A percentile compares a stretch with the other conserved stretches of the same genome.
These are phyloP conservation scores for Trichoderma lentiforme DNA, from an alignment of 2,329 filamentous ascomycete species.

Conservation along the genomic window DNA sequence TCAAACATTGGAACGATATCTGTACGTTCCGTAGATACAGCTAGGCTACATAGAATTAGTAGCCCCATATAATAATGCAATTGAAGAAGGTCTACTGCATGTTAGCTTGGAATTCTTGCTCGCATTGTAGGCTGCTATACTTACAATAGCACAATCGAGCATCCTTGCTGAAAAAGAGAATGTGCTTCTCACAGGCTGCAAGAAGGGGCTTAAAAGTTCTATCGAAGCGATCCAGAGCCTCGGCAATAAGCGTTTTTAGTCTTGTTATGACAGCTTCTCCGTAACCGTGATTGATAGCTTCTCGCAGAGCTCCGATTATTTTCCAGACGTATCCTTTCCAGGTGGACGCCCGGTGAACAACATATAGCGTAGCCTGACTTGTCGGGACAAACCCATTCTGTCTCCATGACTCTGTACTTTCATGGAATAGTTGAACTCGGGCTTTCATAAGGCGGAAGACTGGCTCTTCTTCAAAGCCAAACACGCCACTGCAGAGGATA, in stretches of 20 bases:
- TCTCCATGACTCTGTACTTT: neutral
- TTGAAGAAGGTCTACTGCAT: neutral
- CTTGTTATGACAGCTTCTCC: neutral
- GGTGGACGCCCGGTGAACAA: neutral
- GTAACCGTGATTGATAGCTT: neutral
- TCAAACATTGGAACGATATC: neutral
- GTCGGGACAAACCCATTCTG: neutral
- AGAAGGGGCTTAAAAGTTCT: constrained; percentile 2
- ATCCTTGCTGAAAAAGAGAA: neutral
- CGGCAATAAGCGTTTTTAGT: neutral
- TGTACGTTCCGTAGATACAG: neutral
- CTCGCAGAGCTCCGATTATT: neutral
- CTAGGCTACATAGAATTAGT: neutral
- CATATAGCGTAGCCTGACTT: neutral
- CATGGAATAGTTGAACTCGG: constrained; percentile 3
- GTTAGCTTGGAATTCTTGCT: neutral
- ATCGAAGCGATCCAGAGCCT: neutral
- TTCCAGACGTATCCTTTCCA: constrained; percentile 9
- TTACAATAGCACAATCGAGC: constrained; percentile 4
- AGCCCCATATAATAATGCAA: constrained; percentile 5
- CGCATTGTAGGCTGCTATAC: neutral
- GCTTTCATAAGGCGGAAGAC: neutral
- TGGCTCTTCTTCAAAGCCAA: constrained; percentile 4
- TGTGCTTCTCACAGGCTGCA: neutral
- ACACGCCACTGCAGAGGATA: neutral